Conservation (phyloP, 371 early-diverging fungal genomes). For the Rhizopus microsporus region DNA sequence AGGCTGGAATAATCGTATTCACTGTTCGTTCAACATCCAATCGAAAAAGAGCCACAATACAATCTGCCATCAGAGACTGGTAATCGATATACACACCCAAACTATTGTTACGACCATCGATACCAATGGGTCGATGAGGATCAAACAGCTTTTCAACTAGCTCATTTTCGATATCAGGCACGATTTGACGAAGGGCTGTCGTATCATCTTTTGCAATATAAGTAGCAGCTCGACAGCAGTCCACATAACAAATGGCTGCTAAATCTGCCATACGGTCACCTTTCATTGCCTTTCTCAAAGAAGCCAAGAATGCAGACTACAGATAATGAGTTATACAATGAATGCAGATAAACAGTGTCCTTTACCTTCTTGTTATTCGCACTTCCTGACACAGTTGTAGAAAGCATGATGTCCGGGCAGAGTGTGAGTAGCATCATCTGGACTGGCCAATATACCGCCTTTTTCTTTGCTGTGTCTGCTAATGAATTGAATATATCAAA, state of each 20-base stretch:
- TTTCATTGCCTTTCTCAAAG: constrained; percentile 60
- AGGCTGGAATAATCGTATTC: constrained; percentile 56
- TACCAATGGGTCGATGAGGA: constrained; percentile 32
- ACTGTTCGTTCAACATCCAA: constrained; percentile 63
- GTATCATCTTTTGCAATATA: constrained; percentile 62
- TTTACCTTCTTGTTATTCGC: constrained; percentile 39
- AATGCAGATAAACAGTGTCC: not conserved
- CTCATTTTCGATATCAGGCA: constrained; percentile 71
- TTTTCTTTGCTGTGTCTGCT: constrained; percentile 64
- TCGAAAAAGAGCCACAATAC: constrained; percentile 69
- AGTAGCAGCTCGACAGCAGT: constrained; percentile 72
- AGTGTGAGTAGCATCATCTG: constrained; percentile 74
- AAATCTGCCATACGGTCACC: constrained; percentile 60
- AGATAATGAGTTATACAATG: not conserved
- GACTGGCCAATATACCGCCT: constrained; percentile 76
- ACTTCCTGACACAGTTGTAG: constrained; percentile 29
- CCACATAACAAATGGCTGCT: constrained; percentile 72
- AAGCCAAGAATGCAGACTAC: constrained; percentile 64
- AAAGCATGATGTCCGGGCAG: constrained; percentile 68
- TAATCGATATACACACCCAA: constrained; percentile 48
- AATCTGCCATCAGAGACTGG: constrained; percentile 61
- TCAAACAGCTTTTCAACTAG: constrained; percentile 66
- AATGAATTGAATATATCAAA: constrained; percentile 71
- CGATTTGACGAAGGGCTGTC: constrained; percentile 55
- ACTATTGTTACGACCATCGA: constrained; percentile 45